Conservation (phyloP, 108 stramenopile species). For the Cyclotella baltica region DNA sequence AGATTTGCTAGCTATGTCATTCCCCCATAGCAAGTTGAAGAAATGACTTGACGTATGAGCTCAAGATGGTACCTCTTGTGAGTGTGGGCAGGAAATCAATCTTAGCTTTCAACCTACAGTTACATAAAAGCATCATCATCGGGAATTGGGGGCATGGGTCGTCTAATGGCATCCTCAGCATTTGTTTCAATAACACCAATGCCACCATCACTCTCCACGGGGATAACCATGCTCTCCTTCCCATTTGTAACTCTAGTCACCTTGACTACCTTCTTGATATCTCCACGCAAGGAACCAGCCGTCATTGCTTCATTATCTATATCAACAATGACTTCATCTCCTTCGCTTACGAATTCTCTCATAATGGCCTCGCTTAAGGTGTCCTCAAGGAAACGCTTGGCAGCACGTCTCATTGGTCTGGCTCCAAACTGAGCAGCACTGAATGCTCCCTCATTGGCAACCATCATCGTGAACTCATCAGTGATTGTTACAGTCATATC, state of each 20-base stretch:
- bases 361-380: constrained; percentile 77
- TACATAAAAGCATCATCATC: constrained; percentile 54
- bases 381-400: constrained; percentile 78
- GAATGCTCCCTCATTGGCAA: constrained; percentile 67
- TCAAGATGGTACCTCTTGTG: background rate
- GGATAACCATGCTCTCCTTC: constrained; percentile 56
- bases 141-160: constrained; percentile 52
- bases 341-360: constrained; percentile 69
- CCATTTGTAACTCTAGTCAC: constrained; percentile 46
- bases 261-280: constrained; percentile 43
- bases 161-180: constrained; percentile 43
- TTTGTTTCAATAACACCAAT: constrained; percentile 46
- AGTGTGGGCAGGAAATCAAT: background rate
- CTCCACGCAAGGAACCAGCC: constrained; percentile 34
- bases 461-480: constrained; percentile 61
- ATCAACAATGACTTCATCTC: constrained; percentile 67
- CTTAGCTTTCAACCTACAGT: background rate
- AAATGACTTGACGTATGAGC: background rate
- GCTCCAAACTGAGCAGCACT: constrained; percentile 75
- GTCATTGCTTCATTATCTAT: constrained; percentile 36
- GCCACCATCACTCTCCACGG: constrained; percentile 50
- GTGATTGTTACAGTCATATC: constrained; percentile 59
- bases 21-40: no score
- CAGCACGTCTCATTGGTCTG: constrained; percentile 77
- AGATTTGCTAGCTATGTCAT: no score